These are phyloP conservation scores for Halocafeteria seosinensis DNA, from an alignment of 108 stramenopile species.

Conservation along the genomic window DNA sequence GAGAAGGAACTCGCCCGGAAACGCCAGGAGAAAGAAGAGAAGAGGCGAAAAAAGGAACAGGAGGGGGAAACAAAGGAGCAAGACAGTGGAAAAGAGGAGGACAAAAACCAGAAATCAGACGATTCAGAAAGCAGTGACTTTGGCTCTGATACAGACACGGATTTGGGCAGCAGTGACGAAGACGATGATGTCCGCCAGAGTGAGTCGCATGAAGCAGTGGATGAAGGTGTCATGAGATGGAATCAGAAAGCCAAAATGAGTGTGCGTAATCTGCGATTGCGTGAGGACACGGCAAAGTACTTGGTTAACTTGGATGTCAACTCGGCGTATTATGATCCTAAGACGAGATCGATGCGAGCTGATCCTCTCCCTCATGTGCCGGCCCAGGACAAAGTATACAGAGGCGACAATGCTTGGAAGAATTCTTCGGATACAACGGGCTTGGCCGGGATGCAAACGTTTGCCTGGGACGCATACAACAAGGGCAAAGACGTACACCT, in stretches of 20 bases:
- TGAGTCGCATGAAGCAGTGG: conserved; percentile 15
- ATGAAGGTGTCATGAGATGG: conserved; percentile 55
- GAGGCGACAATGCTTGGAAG: conserved; percentile 86
- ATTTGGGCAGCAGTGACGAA: conserved; percentile 66
- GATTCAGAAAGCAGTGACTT: conserved; percentile 10
- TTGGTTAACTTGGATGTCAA: conserved; percentile 81
- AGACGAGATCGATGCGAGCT: conserved; percentile 82
- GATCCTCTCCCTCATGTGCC: conserved; percentile 76
- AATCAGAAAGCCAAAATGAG: conserved; percentile 83
- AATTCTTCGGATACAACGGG: conserved; percentile 69
- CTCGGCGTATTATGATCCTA: conserved; percentile 82
- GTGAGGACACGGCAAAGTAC: conserved; percentile 98
- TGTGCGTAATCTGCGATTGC: conserved; percentile 87
- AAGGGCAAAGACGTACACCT: conserved; percentile 57
- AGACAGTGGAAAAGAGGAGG: neutral
- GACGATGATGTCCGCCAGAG: conserved; percentile 10
- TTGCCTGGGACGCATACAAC: conserved; percentile 87
- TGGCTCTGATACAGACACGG: conserved; percentile 49
- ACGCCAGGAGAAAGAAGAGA: conserved; percentile 7
- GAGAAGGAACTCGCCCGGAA: conserved; percentile 7
- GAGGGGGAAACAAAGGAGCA: neutral
- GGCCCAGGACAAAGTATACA: conserved; percentile 49
- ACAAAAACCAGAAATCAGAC: neutral
- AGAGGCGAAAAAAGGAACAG: neutral
- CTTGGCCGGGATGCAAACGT: conserved; percentile 70